Evolutionary conservation across 148 eudicot species (phyloP).

Genomic region (Heliosperma pusillum): DNA sequence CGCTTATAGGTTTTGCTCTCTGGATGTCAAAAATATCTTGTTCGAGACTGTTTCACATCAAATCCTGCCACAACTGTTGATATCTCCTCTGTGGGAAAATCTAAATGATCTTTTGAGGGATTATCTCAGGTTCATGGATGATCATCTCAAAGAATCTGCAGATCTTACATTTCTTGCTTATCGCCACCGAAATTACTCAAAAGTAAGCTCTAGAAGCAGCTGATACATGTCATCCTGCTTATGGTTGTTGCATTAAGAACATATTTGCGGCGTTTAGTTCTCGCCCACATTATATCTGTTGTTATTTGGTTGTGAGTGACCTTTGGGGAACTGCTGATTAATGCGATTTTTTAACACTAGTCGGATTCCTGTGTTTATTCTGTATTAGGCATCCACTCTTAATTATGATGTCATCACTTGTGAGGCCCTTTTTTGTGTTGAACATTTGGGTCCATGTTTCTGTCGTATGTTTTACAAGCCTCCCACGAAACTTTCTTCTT

Average conservation of each 20-base stretch:
- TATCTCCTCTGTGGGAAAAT: conserved; percentile 74
- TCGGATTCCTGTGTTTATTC: conserved; percentile 1
- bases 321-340: conserved; percentile 1
- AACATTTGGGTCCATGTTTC: background rate
- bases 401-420: background rate
- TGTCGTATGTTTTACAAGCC: background rate
- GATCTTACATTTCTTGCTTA: conserved; percentile 95
- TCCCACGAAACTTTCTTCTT: background rate
- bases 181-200: conserved; percentile 90
- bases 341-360: background rate
- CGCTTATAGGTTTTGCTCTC: conserved; percentile 63
- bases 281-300: background rate
- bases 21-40: conserved; percentile 91
- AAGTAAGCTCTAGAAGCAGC: conserved; percentile 42
- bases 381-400: background rate
- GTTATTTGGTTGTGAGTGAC: background rate
- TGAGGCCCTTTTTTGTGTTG: background rate
- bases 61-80: conserved; percentile 79
- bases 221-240: background rate
- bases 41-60: conserved; percentile 81
- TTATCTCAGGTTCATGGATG: conserved; percentile 89
- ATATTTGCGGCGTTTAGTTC: background rate
- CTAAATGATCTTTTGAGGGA: conserved; percentile 56
- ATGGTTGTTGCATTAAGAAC: background rate
- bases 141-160: conserved; percentile 86